Evolutionary conservation across 108 stramenopile species (phyloP).

Genomic region (Conticribra guillardii): DNA sequence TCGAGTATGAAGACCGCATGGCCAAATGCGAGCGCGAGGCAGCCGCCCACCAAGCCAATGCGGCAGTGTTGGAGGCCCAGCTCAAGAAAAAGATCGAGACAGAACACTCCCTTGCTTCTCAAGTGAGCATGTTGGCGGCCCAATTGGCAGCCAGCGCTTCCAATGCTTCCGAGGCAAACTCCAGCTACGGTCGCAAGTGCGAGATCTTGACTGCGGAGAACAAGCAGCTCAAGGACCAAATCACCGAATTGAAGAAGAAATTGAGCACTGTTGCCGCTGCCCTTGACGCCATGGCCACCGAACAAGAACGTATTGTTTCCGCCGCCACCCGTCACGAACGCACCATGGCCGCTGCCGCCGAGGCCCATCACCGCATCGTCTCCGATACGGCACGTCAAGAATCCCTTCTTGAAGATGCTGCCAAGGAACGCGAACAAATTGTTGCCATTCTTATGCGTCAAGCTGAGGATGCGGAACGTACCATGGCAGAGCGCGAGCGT

Average conservation of each 20-base stretch:
- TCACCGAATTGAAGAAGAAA: constrained; percentile 58
- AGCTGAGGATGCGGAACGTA: constrained; percentile 55
- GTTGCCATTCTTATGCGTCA: constrained; percentile 58
- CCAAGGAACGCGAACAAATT: constrained; percentile 63
- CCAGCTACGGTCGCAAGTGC: constrained; percentile 42
- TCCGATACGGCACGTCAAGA: constrained; percentile 57
- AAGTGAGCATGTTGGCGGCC: constrained; percentile 64
- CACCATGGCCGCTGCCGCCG: constrained; percentile 50
- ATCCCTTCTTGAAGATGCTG: constrained; percentile 50
- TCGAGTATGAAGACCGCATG: constrained; percentile 38
- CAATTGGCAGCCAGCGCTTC: constrained; percentile 57
- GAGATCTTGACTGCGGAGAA: constrained; percentile 65
- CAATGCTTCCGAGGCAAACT: constrained; percentile 37
- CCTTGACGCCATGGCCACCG: constrained; percentile 63
- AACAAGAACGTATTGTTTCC: constrained; percentile 71
- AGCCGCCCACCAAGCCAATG: constrained; percentile 58
- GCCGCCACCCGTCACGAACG: constrained; percentile 60
- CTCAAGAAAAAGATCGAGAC: constrained; percentile 76
- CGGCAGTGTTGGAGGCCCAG: constrained; percentile 63
- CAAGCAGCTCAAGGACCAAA: constrained; percentile 43
- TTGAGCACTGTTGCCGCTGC: constrained; percentile 57
- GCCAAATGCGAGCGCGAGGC: constrained; percentile 54
- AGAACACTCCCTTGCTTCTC: constrained; percentile 66
- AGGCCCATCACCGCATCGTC: constrained; percentile 59
- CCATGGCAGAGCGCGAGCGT: constrained; percentile 45